Base-by-base conservation (phyloP, 495 filamentous ascomycete species). In the Usnea hakonensis region DNA sequence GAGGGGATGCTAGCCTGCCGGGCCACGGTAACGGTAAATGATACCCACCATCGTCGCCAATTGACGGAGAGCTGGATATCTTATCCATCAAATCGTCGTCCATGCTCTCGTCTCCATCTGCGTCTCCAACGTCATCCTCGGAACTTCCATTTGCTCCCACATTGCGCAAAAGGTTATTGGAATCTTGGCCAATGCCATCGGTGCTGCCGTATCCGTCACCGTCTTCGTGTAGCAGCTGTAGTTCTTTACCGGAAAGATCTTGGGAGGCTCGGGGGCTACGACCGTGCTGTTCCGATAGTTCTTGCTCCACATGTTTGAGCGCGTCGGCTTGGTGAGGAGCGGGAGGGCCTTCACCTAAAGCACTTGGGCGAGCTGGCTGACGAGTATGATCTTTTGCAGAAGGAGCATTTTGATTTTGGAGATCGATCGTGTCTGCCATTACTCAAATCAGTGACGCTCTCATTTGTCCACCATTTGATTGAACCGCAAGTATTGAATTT, bases 11-110 rank as follows among this genome's bases (percentile, higher is more conserved):
- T 68, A 65, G 70, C 64, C 75, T 71, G 64, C 64, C 64, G 56
- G 78, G 75, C 72, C 73, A 76, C 54, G 62, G 61, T 55, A 75
- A 78, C 60, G 78, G 74, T 67, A 74, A 74, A 66, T 72, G 71
- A 67, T 64, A 91, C 91, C 78, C 83, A 98, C 94, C 94, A 83
- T 99, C 95, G 75, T 94, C 90, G 32, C 64, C 64, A 73, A 99
- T 99, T 59, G 92, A 97, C 64, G 94, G 94, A 65, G 92, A 96
- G 74, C 92, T 97, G 55, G 91, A 96, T 53, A 98, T 95, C 75
- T 93, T 93, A 77, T 97, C 94, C 87, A 93, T 90, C 79, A 90
- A 77, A 78, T 92, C 89, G 71, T 97, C 94, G 69, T 96, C 93
- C 72, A 90, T 71, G 60, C 84, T 77, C 65, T 89, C 86, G 69